Evolutionary conservation across 768 basidiomycete species (phyloP), one percentile per base, ranked within the genome.

Genomic region (Rhodotorula toruloides): DNA sequence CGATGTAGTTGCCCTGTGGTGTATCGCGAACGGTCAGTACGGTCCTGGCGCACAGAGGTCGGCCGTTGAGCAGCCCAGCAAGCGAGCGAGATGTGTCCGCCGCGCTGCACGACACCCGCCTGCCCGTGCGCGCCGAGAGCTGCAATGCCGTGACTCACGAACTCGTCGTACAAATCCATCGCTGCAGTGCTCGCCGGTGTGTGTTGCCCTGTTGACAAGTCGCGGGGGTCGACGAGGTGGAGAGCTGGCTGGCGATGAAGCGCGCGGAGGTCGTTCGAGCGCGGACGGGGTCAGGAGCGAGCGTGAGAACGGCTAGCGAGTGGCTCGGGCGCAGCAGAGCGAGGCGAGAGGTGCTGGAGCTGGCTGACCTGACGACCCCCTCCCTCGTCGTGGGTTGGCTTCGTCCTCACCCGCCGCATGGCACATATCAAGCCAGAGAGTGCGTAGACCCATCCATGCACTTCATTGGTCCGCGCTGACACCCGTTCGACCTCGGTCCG

Each of bases 1-100:
- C 93, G 76, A 97, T 93, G 79, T 97, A 96, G 82, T 96, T 97
- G 32, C 59, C 57, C 39, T 40, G 32, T 27, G 31, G 4, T n/a
- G n/a, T n/a, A n/a, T n/a, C n/a, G n/a, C n/a, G n/a, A n/a, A n/a
- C n/a, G n/a, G n/a, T n/a, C n/a, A n/a, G n/a, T n/a, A n/a, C n/a
- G n/a, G n/a, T n/a, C n/a, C n/a, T n/a, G 21, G 11, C 44, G 44
- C 22, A 13, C 13, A 9, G n/a, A n/a, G n/a, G n/a, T n/a, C n/a
- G n/a, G n/a, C n/a, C n/a, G n/a, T n/a, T n/a, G n/a, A n/a, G n/a
- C n/a, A n/a, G n/a, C n/a, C n/a, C n/a, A n/a, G n/a, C n/a, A n/a
- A n/a, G n/a, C n/a, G n/a, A n/a, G n/a, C n/a, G n/a, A n/a, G n/a
- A n/a, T n/a, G n/a, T n/a, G n/a, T n/a, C n/a, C n/a, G n/a, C n/a